These are phyloP conservation scores for Angomonas ambiguus DNA, from an alignment of 208 protist species.

Conservation along the genomic window DNA sequence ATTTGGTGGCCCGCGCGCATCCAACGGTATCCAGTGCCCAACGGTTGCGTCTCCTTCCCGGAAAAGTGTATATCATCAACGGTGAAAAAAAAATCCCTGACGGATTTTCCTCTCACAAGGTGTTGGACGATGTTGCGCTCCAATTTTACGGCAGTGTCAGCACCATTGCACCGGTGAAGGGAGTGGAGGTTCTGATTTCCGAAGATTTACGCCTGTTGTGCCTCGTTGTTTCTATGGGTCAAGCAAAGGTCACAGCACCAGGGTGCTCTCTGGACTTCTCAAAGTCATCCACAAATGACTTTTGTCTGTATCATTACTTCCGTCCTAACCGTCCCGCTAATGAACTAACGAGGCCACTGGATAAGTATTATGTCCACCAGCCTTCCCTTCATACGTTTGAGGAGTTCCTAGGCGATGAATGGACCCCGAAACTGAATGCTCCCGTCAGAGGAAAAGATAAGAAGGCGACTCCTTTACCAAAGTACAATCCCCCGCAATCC, in stretches of 20 bases:
- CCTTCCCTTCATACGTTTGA: conserved; percentile 25
- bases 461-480: conserved; percentile 39
- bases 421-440: conserved; percentile 54
- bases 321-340: conserved; percentile 71
- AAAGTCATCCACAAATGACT: conserved; percentile 8
- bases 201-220: conserved; percentile 78
- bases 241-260: conserved; percentile 27
- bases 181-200: conserved; percentile 57
- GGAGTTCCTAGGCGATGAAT: conserved; percentile 17
- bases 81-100: conserved; percentile 16
- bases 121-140: conserved; percentile 54
- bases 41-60: conserved; percentile 67
- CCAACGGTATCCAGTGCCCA: conserved; percentile 31
- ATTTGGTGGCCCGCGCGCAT: conserved; percentile 41
- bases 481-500: conserved; percentile 68
- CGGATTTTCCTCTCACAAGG: conserved; percentile 45
- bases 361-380: conserved; percentile 70
- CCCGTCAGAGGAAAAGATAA: conserved; percentile 33
- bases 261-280: neutral
- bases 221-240: conserved; percentile 53
- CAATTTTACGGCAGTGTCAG: conserved; percentile 82
- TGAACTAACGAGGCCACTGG: conserved; percentile 74
- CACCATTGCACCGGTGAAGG: conserved; percentile 34
- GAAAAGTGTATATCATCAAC: conserved; percentile 61
- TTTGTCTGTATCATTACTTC: conserved; percentile 80